Evolutionary conservation across 192 early-diverging fungal genomes (phyloP), one percentile per base, ranked within the genome.

Genomic region (Gamsiella multidivaricata): DNA sequence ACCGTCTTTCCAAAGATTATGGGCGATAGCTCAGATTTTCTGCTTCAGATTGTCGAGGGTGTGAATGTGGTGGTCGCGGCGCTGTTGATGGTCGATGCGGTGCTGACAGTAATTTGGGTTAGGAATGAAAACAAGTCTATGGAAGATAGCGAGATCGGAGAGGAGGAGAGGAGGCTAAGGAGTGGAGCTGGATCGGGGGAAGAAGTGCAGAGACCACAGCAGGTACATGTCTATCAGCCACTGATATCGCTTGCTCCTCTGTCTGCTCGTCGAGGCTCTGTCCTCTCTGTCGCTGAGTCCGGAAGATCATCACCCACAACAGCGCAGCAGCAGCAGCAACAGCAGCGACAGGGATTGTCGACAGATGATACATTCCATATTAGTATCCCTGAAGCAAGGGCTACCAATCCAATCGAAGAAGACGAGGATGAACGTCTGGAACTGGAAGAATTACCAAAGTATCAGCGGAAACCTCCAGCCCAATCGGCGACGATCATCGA

Each of bases 401-500:
- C 5, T 33, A 39, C 8, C 10, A 37, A 10, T 20, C 20, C 12
- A 23, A 41, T 5, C n/a, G n/a, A n/a, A n/a, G n/a, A n/a, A n/a
- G n/a, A 7, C 4, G 55, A 28, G 0, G 26, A 42, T 9, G 52
- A 69, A 5, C 36, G 18, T 26, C 6, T 63, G n/a, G 69, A 71
- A 34, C 36, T 71, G 18, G 69, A 71, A 0, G 61, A 41, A 49
- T 42, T 71, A 36, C 69, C 69, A 1, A 58, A 57, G 7, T 71
- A 71, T 41, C 60, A 71, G 36, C n/a, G 61, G 20, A 45, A 46
- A 51, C 52, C 22, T 0, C 69, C 69, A 26, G 32, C 69, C 26
- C 60, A 63, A 33, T 42, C 52, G 2, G 69, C 46, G 2, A 71
- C 60, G 10, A 71, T 71, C 31, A 50, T 71, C 14, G 69, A 71